A percentile compares a stretch with the other conserved stretches of the same genome.
These are phyloP conservation scores for Debaryomyces singareniensis DNA, from an alignment of 1,139 yeast genomes.

Conservation along the genomic window DNA sequence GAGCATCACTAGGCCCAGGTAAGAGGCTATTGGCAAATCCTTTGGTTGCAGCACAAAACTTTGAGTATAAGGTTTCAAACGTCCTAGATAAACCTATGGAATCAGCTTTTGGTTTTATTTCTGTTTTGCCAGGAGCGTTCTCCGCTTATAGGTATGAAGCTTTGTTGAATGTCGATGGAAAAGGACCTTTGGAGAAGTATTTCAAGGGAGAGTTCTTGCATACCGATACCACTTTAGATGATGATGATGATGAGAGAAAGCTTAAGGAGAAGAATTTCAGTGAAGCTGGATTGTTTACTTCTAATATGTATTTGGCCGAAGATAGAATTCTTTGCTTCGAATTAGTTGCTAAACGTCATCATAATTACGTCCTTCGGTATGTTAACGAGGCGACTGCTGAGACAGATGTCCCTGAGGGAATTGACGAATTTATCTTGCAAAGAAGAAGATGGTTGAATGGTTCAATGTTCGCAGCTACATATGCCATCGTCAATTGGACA, in stretches of 20 bases:
- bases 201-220: conserved; percentile 74
- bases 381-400: conserved; percentile 75
- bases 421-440: conserved; percentile 70
- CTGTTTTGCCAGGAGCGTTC: conserved; percentile 82
- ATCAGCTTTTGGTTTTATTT: conserved; percentile 73
- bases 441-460: conserved; percentile 85
- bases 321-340: conserved; percentile 81
- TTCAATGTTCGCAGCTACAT: conserved; percentile 75
- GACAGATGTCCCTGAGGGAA: conserved; percentile 74
- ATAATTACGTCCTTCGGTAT: conserved; percentile 60
- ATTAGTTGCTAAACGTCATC: conserved; percentile 62
- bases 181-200: conserved; percentile 72
- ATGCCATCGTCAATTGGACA: conserved; percentile 67
- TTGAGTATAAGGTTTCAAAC: conserved; percentile 78
- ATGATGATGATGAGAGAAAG: conserved; percentile 36
- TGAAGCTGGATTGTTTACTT: conserved; percentile 64
- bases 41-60: conserved; percentile 77
- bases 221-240: conserved; percentile 31
- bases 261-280: conserved; percentile 37
- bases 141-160: conserved; percentile 79
- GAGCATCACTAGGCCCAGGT: conserved; percentile 58
- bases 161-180: conserved; percentile 54
- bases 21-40: conserved; percentile 58
- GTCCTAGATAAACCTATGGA: conserved; percentile 82
- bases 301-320: conserved; percentile 82